These are phyloP conservation scores for Monosporascus sp. DNA, from an alignment of 2,329 filamentous ascomycete genomes.

Conservation along the genomic window DNA sequence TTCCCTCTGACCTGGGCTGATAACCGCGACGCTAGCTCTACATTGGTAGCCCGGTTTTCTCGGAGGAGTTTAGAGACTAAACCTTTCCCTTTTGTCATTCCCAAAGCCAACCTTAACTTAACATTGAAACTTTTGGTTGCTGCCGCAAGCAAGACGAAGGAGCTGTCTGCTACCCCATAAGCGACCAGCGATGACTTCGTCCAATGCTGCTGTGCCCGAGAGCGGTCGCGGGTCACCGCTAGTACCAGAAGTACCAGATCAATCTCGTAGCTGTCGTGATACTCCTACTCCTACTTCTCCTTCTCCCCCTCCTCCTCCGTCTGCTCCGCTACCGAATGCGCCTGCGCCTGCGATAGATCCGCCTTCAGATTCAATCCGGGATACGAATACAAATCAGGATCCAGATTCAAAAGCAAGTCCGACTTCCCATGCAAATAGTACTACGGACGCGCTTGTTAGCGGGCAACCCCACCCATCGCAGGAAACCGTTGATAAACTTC, in stretches of 20 bases:
- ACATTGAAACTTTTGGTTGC: too few species aligned
- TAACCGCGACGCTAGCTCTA: too few species aligned
- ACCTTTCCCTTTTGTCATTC: too few species aligned
- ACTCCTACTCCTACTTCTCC: background rate
- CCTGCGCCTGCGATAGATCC: background rate
- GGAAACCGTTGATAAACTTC: background rate
- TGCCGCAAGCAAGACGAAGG: conserved; percentile 40
- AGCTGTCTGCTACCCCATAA: conserved; percentile 37
- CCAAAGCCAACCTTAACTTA: too few species aligned
- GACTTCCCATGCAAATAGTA: conserved; percentile 1
- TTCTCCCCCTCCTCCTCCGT: background rate
- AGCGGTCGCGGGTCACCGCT: background rate
- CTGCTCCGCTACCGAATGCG: background rate
- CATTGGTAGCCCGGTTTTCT: too few species aligned
- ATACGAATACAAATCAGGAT: background rate
- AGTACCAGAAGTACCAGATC: background rate
- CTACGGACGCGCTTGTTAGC: background rate
- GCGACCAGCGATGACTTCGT: conserved; percentile 58
- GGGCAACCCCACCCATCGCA: too few species aligned
- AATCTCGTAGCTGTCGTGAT: too few species aligned
- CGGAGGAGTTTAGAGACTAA: too few species aligned
- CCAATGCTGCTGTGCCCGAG: conserved; percentile 29
- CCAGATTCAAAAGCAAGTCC: background rate
- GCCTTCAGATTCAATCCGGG: background rate
- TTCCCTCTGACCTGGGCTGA: too few species aligned